These are phyloP conservation scores for Sclerotinia nivalis DNA, from an alignment of 2,329 filamentous ascomycete genomes.

Conservation along the genomic window DNA sequence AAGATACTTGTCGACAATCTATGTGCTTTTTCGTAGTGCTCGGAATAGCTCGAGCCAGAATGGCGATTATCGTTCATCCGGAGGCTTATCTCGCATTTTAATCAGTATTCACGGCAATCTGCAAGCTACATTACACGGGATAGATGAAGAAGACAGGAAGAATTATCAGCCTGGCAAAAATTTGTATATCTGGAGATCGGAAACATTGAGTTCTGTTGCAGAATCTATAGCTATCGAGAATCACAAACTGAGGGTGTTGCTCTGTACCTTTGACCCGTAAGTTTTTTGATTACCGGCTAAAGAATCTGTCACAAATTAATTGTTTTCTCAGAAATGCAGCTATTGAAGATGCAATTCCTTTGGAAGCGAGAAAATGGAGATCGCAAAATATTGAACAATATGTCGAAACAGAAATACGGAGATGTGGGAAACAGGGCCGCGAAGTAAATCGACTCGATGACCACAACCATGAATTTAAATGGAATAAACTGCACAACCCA, in stretches of 20 bases:
- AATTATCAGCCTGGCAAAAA: no score
- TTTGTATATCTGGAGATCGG: not conserved
- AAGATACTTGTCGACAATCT: slow-evolving; percentile 1
- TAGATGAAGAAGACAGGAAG: not conserved
- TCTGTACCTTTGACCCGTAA: slow-evolving; percentile 18
- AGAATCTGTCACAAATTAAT: not conserved
- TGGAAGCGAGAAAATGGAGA: not conserved
- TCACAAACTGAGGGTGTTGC: slow-evolving; percentile 14
- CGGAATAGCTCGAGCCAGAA: not conserved
- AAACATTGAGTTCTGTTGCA: no score
- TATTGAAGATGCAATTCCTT: not conserved
- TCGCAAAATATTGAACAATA: not conserved
- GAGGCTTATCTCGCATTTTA: not conserved
- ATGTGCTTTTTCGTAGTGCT: not conserved
- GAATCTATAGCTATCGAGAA: slow-evolving; percentile 6
- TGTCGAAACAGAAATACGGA: slow-evolving; percentile 16
- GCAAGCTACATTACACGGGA: not conserved
- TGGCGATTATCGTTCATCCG: not conserved
- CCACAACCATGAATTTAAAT: slow-evolving; percentile 11
- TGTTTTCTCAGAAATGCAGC: not conserved
- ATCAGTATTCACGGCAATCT: slow-evolving; percentile 1
- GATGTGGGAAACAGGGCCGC: slow-evolving; percentile 4
- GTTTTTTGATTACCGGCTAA: not conserved
- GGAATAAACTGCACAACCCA: slow-evolving; percentile 9
- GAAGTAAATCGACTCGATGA: not conserved